Percentiles rank a stretch among this genome's conserved stretches.
Evolutionary conservation across 768 basidiomycete genomes (phyloP).

Genomic region (Collybiopsis confluens): DNA sequence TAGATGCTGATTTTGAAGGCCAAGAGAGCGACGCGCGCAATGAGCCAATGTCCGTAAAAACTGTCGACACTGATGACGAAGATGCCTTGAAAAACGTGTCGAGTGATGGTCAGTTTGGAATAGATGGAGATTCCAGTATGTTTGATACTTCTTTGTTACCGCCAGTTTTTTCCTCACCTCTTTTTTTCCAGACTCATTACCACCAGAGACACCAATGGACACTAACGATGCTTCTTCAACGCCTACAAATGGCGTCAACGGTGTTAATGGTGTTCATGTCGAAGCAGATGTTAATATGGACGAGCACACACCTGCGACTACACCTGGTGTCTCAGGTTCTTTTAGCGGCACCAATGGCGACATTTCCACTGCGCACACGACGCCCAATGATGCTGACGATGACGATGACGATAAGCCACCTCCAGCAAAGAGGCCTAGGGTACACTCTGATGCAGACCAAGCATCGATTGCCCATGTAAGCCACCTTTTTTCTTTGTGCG

Average conservation of each 20-base stretch:
- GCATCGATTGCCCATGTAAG: conserved; percentile 74
- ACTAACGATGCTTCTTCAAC: conserved; percentile 39
- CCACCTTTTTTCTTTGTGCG: conserved; percentile 38
- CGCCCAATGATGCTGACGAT: conserved; percentile 31
- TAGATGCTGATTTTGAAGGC: conserved; percentile 57
- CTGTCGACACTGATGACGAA: conserved; percentile 32
- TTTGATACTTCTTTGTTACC: conserved; percentile 15
- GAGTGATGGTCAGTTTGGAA: conserved; percentile 38
- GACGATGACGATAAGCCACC: conserved; percentile 65
- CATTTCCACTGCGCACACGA: conserved; percentile 29
- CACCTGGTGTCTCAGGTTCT: conserved; percentile 33
- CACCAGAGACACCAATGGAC: conserved; percentile 2
- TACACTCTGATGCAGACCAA: conserved; percentile 72
- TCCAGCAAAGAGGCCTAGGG: conserved; percentile 80
- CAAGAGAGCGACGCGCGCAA: conserved; percentile 67
- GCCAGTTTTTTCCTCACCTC: neutral
- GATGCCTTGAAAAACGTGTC: conserved; percentile 33
- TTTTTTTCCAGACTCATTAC: neutral
- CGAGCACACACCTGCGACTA: conserved; percentile 33
- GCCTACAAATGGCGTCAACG: conserved; percentile 21
- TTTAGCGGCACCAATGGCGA: conserved; percentile 34
- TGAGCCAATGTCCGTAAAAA: conserved; percentile 51
- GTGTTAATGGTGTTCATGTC: conserved; percentile 21
- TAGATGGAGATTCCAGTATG: conserved; percentile 51
- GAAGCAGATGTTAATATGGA: conserved; percentile 39